Base-by-base conservation (phyloP, 2,329 filamentous ascomycete genomes). In the Lachnellula willkommii region DNA sequence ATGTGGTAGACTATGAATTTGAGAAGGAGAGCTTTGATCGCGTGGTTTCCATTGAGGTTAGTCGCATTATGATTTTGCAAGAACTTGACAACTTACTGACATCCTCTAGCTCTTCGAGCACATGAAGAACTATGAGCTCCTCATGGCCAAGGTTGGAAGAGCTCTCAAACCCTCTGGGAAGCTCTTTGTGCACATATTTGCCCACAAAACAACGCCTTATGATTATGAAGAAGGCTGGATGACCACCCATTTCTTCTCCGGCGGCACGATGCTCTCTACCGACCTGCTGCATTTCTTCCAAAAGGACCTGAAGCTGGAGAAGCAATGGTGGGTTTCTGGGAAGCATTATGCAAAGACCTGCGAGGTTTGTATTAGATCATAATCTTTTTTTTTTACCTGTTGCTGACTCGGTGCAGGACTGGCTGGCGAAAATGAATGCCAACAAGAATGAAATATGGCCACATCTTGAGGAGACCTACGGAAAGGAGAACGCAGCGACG, bases 191-290 rank as follows among this genome's bases (percentile, higher is more conserved):
- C 85, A 89, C 63, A 81, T 87, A 52, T 88, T 89, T 65, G 76
- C 76, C 37, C 84, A 89, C 69, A 78, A 76, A 63, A 77, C 75
- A 11, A 85, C 81, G 14, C 84, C 85, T 0, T 89, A 89, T 66
- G 84, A 88, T 66, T 89, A 83, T 61, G 84, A 88, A 59, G 78
- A 80, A 49, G 85, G 85, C 36, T 89, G 85, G 86, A 89, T 89
- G 85, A 86, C 84, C 50, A 80, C 80, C 59, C 78, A 88, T 66
- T 89, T 89, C 75, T 89, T 89, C 71, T 86, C 84, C 0, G 86
- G 85, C 12, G 86, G 86, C 2, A 88, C 84, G 6, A 89, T 89
- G 86, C 83, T 82, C 3, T 83, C 78, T 43, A 79, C 83, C 0
- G 86, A 89, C 67, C 70, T 89, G 53, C 69, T 89, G 57, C 73